Conservation (phyloP, 352 stramenopile species). For the Achlya hypogyna region DNA sequence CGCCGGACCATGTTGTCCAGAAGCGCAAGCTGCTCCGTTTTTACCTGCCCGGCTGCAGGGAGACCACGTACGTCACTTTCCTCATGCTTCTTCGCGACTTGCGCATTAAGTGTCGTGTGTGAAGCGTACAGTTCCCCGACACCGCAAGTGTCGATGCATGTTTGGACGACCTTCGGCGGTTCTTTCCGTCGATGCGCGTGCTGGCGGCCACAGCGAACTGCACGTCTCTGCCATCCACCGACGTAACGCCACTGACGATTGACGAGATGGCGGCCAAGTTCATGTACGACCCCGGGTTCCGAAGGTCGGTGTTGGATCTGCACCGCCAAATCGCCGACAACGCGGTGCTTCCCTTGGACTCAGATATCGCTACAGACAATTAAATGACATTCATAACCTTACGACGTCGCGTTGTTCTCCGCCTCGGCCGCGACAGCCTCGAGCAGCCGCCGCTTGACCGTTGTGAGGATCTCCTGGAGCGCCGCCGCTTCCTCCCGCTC, state of each 20-base stretch:
- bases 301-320: slow-evolving; percentile 30
- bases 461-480: slow-evolving; percentile 71
- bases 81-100: background rate
- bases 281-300: slow-evolving; percentile 28
- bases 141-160: slow-evolving; percentile 27
- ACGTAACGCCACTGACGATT: slow-evolving; percentile 16
- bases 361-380: slow-evolving; percentile 22
- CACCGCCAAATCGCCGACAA: slow-evolving; percentile 21
- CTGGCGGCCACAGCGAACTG: background rate
- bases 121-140: slow-evolving; percentile 11
- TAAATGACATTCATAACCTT: slow-evolving; percentile 32
- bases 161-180: background rate
- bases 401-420: background rate
- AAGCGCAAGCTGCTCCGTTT: slow-evolving; percentile 30
- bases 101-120: background rate
- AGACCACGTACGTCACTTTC: background rate
- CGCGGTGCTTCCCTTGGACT: background rate
- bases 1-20: slow-evolving; percentile 15
- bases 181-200: background rate
- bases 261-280: slow-evolving; percentile 27
- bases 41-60: background rate
- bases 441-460: slow-evolving; percentile 54
- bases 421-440: slow-evolving; percentile 26
- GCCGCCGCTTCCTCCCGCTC: slow-evolving; percentile 56
- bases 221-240: background rate